Base-by-base conservation (phyloP, 2,329 filamentous ascomycete species). In the Clonostachys rhizophaga region DNA sequence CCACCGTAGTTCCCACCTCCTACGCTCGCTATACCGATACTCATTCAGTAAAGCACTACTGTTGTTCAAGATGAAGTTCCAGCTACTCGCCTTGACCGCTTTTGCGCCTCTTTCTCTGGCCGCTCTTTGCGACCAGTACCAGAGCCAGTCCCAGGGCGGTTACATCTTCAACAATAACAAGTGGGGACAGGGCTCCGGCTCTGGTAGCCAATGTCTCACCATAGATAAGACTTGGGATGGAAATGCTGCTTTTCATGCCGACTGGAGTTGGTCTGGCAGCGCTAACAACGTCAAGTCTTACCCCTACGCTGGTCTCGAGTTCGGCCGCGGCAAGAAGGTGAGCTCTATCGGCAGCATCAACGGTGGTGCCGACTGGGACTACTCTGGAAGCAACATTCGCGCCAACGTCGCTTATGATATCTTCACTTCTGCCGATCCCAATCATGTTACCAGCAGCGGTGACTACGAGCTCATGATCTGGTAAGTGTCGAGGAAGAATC, bases 401-500 rank as follows among this genome's bases (percentile, higher is more conserved):
- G 76, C 76, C 43, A 70, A 84, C 56, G 79, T 84, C 7, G 69
- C 78, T 6, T 84, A 82, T 58, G 78, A 83, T 55, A 58, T 83
- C 41, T 84, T 83, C 67, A 79, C 79, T 20, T 65, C 67, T 7
- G 60, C 61, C 5, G 48, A 58, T 17, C 68, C 71, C 24, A 67
- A 69, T 17, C 66, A 75, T 6, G 58, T 57, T 36, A 61, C 44
- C 6, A 50, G 41, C 34, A 47, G 43, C 30, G 57, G 72, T n/a
- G 68, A 79, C 55, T 82, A 79, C 58, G 81, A 84, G 62, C 68
- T 84, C 56, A 84, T 85, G 81, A 70, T 84, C 54, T 85, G 81
- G 56, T 58, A 44, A 47, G 53, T n/a, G 17, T 10, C 36, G 14
- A 39, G 14, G 17, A n/a, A 39, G 34, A 16, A 13, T 37, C 39